phyloP scores from a whole-genome alignment of 306 rosid genomes.

The Casuarina cunninghamiana region DNA sequence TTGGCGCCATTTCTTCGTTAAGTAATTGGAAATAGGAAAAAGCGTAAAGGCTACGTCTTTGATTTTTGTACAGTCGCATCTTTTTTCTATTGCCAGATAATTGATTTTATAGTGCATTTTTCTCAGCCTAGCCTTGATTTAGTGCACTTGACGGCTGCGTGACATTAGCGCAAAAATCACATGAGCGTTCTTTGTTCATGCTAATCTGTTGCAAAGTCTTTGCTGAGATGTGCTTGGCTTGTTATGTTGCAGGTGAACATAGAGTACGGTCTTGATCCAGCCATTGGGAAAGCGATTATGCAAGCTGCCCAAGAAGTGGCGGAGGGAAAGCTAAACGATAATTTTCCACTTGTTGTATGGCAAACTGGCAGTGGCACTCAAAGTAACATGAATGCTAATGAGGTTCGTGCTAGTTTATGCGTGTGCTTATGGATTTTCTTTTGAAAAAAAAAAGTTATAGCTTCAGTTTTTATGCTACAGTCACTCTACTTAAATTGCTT shows the following conservation, averaged over 20 bases:
- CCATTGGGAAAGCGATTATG: constrained; percentile 83
- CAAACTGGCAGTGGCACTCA: constrained; percentile 24
- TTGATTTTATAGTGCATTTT: neutral
- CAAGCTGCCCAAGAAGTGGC: constrained; percentile 97
- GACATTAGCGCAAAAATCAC: too few species aligned
- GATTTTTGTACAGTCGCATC: too few species aligned
- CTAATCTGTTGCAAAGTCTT: neutral
- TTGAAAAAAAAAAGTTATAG: neutral
- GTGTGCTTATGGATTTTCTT: constrained; percentile 1
- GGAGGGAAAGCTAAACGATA: constrained; percentile 89
- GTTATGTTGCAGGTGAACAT: constrained; percentile 66
- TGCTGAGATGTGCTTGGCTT: neutral
- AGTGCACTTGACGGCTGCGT: too few species aligned
- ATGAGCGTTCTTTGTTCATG: too few species aligned
- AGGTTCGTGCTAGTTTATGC: constrained; percentile 41
- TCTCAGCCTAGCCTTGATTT: too few species aligned
- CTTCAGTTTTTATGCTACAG: neutral
- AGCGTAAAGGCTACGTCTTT: too few species aligned
- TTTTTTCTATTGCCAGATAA: too few species aligned
- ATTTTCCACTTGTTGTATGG: constrained; percentile 99
- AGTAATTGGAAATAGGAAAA: neutral
- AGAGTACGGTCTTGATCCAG: constrained; percentile 90
- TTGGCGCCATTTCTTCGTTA: neutral
- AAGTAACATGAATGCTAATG: constrained; percentile 41
- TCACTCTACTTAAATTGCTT: neutral